Percentiles rank a stretch among this genome's conserved stretches.
Evolutionary conservation across 352 stramenopile species (phyloP).

Genomic region (Thraustochytrium striatum): DNA sequence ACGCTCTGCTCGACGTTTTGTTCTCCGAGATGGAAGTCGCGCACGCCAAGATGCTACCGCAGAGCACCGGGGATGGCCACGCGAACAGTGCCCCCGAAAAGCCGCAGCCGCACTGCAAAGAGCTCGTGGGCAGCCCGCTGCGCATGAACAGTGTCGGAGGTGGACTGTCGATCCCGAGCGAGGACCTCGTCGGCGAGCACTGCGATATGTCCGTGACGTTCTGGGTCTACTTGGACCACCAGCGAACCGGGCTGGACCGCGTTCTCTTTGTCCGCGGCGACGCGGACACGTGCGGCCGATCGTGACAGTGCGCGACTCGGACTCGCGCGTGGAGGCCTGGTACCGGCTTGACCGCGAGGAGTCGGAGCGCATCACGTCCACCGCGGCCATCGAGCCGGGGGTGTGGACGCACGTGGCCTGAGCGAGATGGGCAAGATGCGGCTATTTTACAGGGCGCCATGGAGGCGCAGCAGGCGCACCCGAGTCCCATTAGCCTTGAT

Average conservation of each 20-base stretch:
- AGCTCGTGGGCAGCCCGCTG: constrained; percentile 65
- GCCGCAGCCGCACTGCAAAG: constrained; percentile 58
- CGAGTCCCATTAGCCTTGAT: constrained; percentile 52
- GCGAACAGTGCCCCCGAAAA: background rate
- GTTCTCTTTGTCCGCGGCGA: constrained; percentile 70
- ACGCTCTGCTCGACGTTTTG: constrained; percentile 12
- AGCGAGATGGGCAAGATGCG: constrained; percentile 74
- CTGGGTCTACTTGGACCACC: constrained; percentile 67
- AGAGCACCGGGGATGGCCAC: background rate
- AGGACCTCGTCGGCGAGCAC: constrained; percentile 64
- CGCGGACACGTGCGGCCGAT: constrained; percentile 59
- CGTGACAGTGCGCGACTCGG: constrained; percentile 54
- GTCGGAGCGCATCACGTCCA: constrained; percentile 65
- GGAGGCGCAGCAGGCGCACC: constrained; percentile 70
- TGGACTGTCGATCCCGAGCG: constrained; percentile 63
- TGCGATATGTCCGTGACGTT: constrained; percentile 78
- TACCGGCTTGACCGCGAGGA: background rate
- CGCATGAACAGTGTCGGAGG: constrained; percentile 64
- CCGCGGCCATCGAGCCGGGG: constrained; percentile 63
- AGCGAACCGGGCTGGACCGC: constrained; percentile 55
- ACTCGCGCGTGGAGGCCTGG: constrained; percentile 54
- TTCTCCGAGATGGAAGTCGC: constrained; percentile 21
- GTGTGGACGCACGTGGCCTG: constrained; percentile 77
- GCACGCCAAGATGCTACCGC: constrained; percentile 47
- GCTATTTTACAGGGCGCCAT: constrained; percentile 81